Evolutionary conservation across 345 rosid genomes (phyloP).

Genomic region (Acer campestre): DNA sequence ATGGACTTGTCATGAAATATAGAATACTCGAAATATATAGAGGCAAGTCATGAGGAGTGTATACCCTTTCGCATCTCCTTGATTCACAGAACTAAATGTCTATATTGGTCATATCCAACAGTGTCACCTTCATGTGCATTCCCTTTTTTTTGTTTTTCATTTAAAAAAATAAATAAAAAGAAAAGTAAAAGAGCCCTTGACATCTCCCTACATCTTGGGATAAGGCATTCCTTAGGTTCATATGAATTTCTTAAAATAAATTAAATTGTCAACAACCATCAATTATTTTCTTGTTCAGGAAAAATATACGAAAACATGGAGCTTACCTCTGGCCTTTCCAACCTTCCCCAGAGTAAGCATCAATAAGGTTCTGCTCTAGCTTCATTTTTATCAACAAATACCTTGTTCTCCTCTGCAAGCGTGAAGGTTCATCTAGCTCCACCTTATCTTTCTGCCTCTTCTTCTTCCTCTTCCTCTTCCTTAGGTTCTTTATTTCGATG

Average conservation of each 20-base stretch:
- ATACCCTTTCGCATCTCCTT: neutral
- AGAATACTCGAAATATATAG: too few species aligned
- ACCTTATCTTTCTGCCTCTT: constrained; percentile 46
- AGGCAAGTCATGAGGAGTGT: neutral
- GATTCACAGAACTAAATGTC: neutral
- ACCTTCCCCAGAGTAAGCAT: constrained; percentile 95
- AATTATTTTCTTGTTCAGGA: neutral
- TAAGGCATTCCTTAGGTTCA: neutral
- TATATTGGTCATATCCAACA: neutral
- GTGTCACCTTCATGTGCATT: neutral
- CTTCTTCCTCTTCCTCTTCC: constrained; percentile 40
- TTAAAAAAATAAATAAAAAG: too few species aligned
- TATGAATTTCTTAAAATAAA: neutral
- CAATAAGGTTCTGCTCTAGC: constrained; percentile 96
- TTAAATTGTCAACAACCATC: neutral
- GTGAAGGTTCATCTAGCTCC: constrained; percentile 70
- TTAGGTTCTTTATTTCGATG: constrained; percentile 36
- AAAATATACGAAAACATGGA: constrained; percentile 4
- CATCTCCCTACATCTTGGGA: neutral
- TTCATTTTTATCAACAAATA: constrained; percentile 88
- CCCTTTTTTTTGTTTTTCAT: neutral
- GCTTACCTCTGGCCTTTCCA: constrained; percentile 99
- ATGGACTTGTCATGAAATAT: neutral
- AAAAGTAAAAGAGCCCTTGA: neutral
- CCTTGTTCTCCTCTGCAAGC: constrained; percentile 89